These are phyloP conservation scores for Apiospora kogelbergensis DNA, from an alignment of 2,329 filamentous ascomycete species.

Conservation along the genomic window DNA sequence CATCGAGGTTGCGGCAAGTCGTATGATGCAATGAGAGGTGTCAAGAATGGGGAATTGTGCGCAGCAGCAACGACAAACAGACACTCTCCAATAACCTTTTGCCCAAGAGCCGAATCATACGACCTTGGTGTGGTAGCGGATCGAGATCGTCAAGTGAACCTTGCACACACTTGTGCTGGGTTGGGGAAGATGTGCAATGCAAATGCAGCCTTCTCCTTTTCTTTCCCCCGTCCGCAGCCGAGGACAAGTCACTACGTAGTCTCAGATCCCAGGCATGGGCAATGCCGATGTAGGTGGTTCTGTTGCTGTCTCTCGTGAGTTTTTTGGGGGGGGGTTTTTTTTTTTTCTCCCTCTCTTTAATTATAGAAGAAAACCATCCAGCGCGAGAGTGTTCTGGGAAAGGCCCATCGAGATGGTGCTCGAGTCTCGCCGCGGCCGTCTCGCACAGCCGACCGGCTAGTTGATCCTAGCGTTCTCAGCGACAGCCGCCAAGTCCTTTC, in stretches of 20 bases:
- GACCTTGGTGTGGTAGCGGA: constrained; percentile 7
- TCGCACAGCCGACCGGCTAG: constrained; percentile 5
- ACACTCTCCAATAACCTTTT: not conserved
- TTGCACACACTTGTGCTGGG: constrained; percentile 1
- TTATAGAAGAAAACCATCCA: no score
- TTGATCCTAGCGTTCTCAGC: not conserved
- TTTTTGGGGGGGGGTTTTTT: no score
- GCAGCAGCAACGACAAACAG: not conserved
- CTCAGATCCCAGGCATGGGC: not conserved
- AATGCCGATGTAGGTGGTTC: not conserved
- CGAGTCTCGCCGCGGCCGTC: constrained; percentile 1
- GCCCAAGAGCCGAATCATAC: not conserved
- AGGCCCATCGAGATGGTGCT: not conserved
- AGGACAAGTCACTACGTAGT: not conserved
- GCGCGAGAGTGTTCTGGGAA: no score
- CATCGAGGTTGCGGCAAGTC: not conserved
- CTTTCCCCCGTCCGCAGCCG: not conserved
- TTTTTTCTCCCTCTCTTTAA: no score
- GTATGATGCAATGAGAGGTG: not conserved
- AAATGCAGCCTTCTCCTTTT: not conserved
- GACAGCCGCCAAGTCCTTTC: constrained; percentile 1
- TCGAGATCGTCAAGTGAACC: constrained; percentile 9
- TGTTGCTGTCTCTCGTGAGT: not conserved
- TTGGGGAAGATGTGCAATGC: not conserved
- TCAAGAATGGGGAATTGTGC: not conserved